Evolutionary conservation across 257 asterid genomes (phyloP), one percentile per base, ranked within the genome.

Genomic region (Solanum neorickii): DNA sequence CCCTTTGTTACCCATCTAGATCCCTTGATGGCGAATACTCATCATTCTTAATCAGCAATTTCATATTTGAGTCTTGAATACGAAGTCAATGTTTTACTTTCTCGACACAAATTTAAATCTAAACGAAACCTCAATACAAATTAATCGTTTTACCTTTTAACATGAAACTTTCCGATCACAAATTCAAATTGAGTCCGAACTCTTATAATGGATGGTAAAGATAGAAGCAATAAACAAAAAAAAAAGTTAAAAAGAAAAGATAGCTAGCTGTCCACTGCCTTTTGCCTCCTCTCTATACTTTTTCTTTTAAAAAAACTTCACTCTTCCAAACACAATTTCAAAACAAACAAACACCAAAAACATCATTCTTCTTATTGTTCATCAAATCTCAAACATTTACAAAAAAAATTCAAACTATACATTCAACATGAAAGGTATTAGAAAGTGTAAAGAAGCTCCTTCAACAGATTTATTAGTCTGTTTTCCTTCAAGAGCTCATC

Each of bases 401-500:
- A 6, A 47, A 49, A 49, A 80, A 21, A 82, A 68, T 66, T 49
- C 27, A 42, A 70, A 65, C 37, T 42, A 68, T 33, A 20, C 37
- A 68, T n/a, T n/a, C 2, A 69, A 88, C 29, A 96, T 94, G 98
- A 94, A 88, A 90, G 88, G 90, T 37, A 49, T 49, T 49, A 96
- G 95, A 93, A 95, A 92, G 46, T 91, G 93, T 87, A 96, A 92
- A 89, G 99, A 95, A 39, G 94, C 95, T 73, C 94, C 95, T 4
- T 82, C 99, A 18, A 88, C 98, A 10, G 98, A 96, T 92, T 89
- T 96, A 12, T 90, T 96, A 41, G 96, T 96, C 3, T 95, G 99
- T 84, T 95, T 96, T 89, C 99, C 99, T 6, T 52, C 99, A 20
- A 92, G 98, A 89, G 94, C 97, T 46, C 99, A 93, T 87, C 75